Conservation (phyloP, 2,329 filamentous ascomycete genomes). For the Teratosphaeria viscida region DNA sequence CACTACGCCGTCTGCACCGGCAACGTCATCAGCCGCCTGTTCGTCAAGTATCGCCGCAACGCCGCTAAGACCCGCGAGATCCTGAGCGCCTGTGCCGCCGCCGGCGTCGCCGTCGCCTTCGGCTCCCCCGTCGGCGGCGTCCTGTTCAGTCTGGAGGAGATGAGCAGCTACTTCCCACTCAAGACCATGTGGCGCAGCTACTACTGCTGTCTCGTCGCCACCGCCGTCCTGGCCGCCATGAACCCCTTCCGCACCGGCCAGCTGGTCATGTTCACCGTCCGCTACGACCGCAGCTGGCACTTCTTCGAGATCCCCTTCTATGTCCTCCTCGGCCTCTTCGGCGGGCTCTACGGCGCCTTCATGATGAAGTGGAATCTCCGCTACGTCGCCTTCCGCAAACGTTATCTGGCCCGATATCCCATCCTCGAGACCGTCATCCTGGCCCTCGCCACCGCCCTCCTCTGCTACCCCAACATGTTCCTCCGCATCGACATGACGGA, state of each 20-base stretch:
- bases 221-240: slow-evolving; percentile 85
- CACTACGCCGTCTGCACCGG: slow-evolving; percentile 97
- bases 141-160: slow-evolving; percentile 78
- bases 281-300: slow-evolving; percentile 93
- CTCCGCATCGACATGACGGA: slow-evolving; percentile 97
- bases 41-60: slow-evolving; percentile 83
- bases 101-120: slow-evolving; percentile 92
- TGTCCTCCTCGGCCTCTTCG: slow-evolving; percentile 81
- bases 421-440: slow-evolving; percentile 78
- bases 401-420: slow-evolving; percentile 74
- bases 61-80: slow-evolving; percentile 94
- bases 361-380: slow-evolving; percentile 97
- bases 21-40: slow-evolving; percentile 88
- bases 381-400: slow-evolving; percentile 85
- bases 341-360: slow-evolving; percentile 88
- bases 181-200: slow-evolving; percentile 98
- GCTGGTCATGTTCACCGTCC: slow-evolving; percentile 97
- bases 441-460: slow-evolving; percentile 70
- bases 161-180: slow-evolving; percentile 90
- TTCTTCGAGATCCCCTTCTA: slow-evolving; percentile 95
- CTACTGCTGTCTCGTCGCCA: slow-evolving; percentile 92
- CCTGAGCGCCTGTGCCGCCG: slow-evolving; percentile 84
- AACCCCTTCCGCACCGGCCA: slow-evolving; percentile 96
- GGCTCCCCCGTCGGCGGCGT: slow-evolving; percentile 91
- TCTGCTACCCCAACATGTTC: slow-evolving; percentile 97